Percentiles rank a stretch among this genome's conserved stretches.
Conservation (phyloP, 192 early-diverging fungal species). For the Podila verticillata region DNA sequence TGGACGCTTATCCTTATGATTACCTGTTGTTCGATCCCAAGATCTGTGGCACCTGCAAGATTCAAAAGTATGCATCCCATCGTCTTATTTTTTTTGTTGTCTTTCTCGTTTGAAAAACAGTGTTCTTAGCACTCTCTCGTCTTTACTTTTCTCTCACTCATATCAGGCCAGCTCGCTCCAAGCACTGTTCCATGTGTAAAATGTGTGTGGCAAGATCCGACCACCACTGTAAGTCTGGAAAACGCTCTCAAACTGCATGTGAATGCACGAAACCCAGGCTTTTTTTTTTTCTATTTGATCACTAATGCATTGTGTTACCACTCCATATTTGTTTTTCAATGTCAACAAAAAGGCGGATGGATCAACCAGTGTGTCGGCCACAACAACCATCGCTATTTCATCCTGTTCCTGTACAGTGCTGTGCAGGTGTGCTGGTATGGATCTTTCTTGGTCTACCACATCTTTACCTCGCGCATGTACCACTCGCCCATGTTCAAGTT, state of each 20-base stretch:
- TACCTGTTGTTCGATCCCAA: conserved; percentile 58
- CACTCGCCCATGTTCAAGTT: conserved; percentile 46
- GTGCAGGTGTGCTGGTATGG: conserved; percentile 62
- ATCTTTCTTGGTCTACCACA: conserved; percentile 53
- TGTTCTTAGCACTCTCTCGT: neutral
- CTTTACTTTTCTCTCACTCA: neutral
- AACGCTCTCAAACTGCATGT: neutral
- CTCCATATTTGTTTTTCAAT: neutral
- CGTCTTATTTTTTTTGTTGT: too few species aligned
- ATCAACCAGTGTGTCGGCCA: conserved; percentile 64
- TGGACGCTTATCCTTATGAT: conserved; percentile 58
- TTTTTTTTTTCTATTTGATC: neutral
- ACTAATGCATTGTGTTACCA: neutral
- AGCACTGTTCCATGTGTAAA: conserved; percentile 66
- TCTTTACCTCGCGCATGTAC: conserved; percentile 49
- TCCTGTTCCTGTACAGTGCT: conserved; percentile 57
- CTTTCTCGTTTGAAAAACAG: too few species aligned
- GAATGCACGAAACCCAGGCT: neutral
- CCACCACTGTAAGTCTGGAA: conserved; percentile 56
- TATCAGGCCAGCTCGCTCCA: conserved; percentile 62
- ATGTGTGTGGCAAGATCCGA: conserved; percentile 58
- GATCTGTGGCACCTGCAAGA: conserved; percentile 59
- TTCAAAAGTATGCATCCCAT: conserved; percentile 57
- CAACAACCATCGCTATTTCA: conserved; percentile 64
- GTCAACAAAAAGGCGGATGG: conserved; percentile 53